These are phyloP conservation scores for Calonectria ilicicola DNA, from an alignment of 2,329 filamentous ascomycete species.

Conservation along the genomic window DNA sequence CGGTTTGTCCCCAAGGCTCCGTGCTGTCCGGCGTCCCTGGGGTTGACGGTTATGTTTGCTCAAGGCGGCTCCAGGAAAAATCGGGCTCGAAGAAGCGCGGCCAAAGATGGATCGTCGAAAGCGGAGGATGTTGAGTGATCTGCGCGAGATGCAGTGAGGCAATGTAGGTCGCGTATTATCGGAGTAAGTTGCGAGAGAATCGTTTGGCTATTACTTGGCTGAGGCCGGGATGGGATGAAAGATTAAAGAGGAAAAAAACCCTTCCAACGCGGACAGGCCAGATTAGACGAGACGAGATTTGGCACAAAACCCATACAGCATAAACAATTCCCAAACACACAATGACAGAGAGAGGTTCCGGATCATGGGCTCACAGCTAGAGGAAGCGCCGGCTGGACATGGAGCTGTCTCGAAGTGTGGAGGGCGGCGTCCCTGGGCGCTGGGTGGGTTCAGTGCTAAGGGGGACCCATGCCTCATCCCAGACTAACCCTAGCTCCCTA, in stretches of 20 bases:
- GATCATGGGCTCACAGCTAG: conserved; percentile 34
- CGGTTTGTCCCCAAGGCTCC: conserved; percentile 44
- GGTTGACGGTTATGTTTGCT: conserved; percentile 23
- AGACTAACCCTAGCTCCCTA: conserved; percentile 26
- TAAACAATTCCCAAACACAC: conserved; percentile 35
- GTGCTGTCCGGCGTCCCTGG: conserved; percentile 43
- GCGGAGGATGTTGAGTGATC: not conserved
- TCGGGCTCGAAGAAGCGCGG: not conserved
- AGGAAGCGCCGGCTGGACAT: conserved; percentile 46
- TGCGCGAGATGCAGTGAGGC: conserved; percentile 9
- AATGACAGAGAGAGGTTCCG: conserved; percentile 40
- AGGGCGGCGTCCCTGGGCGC: conserved; percentile 32
- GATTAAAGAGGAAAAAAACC: conserved; percentile 9
- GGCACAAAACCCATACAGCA: conserved; percentile 29
- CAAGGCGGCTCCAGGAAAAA: not conserved
- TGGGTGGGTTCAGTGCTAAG: conserved; percentile 38
- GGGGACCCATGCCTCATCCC: conserved; percentile 37
- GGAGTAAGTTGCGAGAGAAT: not conserved
- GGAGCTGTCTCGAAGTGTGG: conserved; percentile 47
- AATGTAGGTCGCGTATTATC: conserved; percentile 6
- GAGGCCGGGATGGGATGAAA: conserved; percentile 13
- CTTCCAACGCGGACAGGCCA: conserved; percentile 12
- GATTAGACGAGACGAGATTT: conserved; percentile 10
- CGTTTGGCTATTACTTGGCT: not conserved
- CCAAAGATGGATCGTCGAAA: not conserved